Conservation (phyloP, 2,329 filamentous ascomycete genomes). For the Neophaeococcomyces aloes region DNA sequence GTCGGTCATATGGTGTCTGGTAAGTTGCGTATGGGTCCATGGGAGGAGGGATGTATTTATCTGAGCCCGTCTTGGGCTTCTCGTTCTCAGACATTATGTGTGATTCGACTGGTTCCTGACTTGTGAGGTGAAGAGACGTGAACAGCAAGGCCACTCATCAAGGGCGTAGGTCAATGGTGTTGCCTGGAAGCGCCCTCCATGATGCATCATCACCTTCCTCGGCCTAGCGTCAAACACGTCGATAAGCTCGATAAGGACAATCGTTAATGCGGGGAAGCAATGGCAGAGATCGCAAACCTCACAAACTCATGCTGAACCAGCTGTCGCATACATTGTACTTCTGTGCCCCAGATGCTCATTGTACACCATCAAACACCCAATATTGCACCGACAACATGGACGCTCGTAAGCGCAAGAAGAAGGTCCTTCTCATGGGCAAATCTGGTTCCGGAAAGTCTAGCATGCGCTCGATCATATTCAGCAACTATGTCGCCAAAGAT, state of each 20-base stretch:
- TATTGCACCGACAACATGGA: slow-evolving; percentile 28
- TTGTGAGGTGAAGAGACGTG: no score
- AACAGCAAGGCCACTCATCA: not conserved
- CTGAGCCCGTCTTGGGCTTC: slow-evolving; percentile 3
- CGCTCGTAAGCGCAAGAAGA: slow-evolving; percentile 61
- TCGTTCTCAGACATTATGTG: slow-evolving; percentile 1
- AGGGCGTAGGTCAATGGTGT: not conserved
- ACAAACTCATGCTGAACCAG: not conserved
- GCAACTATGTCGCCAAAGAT: slow-evolving; percentile 95
- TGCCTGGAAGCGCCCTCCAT: not conserved
- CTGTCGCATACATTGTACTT: no score
- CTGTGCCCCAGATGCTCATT: no score
- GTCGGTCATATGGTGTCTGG: slow-evolving; percentile 20
- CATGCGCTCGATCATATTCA: slow-evolving; percentile 98
- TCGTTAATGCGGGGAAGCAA: slow-evolving; percentile 4
- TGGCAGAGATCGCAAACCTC: not conserved
- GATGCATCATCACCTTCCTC: not conserved
- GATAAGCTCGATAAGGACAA: slow-evolving; percentile 1
- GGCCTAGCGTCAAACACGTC: slow-evolving; percentile 2
- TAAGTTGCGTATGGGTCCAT: slow-evolving; percentile 21
- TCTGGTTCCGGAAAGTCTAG: slow-evolving; percentile 95
- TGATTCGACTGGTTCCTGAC: no score
- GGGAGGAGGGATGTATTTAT: slow-evolving; percentile 15
- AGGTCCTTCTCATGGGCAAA: slow-evolving; percentile 85
- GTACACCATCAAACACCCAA: no score